A percentile compares a stretch with the other conserved stretches of the same genome.
Conservation (phyloP, 768 basidiomycete genomes). For the Fistulinella prunicolor region DNA sequence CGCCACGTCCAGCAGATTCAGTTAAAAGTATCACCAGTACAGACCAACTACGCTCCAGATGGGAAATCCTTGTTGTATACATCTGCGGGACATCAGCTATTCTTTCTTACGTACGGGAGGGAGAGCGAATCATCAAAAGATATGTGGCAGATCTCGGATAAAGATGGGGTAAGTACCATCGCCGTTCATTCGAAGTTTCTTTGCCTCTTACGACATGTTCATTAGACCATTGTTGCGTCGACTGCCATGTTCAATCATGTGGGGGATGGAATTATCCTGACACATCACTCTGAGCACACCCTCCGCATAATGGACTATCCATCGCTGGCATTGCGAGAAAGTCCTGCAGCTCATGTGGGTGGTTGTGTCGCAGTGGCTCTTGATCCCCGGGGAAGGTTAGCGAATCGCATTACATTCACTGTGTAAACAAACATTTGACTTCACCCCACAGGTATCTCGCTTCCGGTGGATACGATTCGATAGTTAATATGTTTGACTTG, state of each 20-base stretch:
- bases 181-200: neutral
- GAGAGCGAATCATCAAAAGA: conserved; percentile 53
- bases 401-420: conserved; percentile 1
- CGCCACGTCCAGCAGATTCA: conserved; percentile 59
- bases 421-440: neutral
- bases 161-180: conserved; percentile 20
- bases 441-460: conserved; percentile 58
- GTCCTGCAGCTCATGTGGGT: conserved; percentile 72
- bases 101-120: conserved; percentile 57
- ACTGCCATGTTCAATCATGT: conserved; percentile 74
- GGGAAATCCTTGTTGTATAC: conserved; percentile 64
- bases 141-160: conserved; percentile 42
- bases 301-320: conserved; percentile 72
- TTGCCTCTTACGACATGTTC: neutral
- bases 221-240: conserved; percentile 50
- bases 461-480: conserved; percentile 78
- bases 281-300: conserved; percentile 59
- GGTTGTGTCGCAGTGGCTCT: conserved; percentile 75
- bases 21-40: conserved; percentile 59
- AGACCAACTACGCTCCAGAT: conserved; percentile 71
- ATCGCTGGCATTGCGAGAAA: conserved; percentile 53
- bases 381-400: conserved; percentile 73
- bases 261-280: conserved; percentile 68
- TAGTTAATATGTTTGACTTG: conserved; percentile 77
- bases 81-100: conserved; percentile 57